Percentiles rank a stretch among this genome's conserved stretches.
phyloP scores from a whole-genome alignment of 805 yeast species.

The Candida nanaspora region DNA sequence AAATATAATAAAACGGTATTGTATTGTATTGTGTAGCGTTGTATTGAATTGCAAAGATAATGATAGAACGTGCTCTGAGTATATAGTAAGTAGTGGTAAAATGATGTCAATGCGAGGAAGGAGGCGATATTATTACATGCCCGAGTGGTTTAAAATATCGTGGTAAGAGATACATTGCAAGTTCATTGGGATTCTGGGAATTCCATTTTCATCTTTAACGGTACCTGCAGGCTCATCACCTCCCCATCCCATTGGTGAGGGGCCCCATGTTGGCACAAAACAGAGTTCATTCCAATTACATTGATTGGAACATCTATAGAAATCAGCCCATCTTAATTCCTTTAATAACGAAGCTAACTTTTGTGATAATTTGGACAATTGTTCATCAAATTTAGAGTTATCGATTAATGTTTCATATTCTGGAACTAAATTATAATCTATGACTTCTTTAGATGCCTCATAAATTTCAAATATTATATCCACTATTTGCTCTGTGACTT shows the following conservation, averaged over 20 bases:
- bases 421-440: conserved; percentile 9
- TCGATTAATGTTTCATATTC: not conserved
- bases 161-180: not conserved
- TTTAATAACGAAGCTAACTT: conserved; percentile 16
- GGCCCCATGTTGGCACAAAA: conserved; percentile 57
- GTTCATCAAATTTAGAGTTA: conserved; percentile 4
- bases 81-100: too few species aligned
- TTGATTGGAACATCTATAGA: conserved; percentile 31
- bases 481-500: conserved; percentile 32
- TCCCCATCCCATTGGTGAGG: conserved; percentile 41
- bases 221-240: conserved; percentile 12
- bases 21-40: too few species aligned
- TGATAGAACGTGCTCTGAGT: too few species aligned
- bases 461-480: conserved; percentile 30
- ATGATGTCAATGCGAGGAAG: too few species aligned
- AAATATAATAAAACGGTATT: too few species aligned
- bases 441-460: conserved; percentile 21
- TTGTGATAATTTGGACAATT: conserved; percentile 6
- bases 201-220: conserved; percentile 16
- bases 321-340: conserved; percentile 34
- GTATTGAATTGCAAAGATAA: too few species aligned
- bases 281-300: conserved; percentile 46
- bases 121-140: not conserved
- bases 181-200: conserved; percentile 12
- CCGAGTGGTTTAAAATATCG: not conserved